Conservation (phyloP, 83 land plant species). For the Picea abies region DNA sequence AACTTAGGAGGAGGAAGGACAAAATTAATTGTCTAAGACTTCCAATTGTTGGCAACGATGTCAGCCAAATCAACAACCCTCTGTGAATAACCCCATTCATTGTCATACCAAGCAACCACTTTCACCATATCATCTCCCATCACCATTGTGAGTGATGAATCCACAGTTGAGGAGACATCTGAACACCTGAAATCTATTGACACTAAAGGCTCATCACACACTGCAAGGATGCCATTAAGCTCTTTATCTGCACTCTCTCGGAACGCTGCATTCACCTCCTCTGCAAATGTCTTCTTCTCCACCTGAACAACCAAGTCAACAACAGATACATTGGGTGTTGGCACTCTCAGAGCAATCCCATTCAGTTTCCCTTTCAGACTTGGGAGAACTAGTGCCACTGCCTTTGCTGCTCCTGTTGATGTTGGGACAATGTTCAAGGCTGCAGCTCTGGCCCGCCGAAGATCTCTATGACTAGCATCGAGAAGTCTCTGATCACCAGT, state of each 20-base stretch:
- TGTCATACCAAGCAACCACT: slow-evolving; percentile 99
- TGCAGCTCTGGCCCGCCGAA: slow-evolving; percentile 94
- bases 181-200: slow-evolving; percentile 99
- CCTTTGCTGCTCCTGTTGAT: slow-evolving; percentile 99
- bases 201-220: slow-evolving; percentile 98
- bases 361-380: slow-evolving; percentile 95
- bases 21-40: too few species aligned
- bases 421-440: slow-evolving; percentile 99
- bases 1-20: too few species aligned
- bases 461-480: slow-evolving; percentile 98
- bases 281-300: slow-evolving; percentile 97
- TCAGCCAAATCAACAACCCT: slow-evolving; percentile 97
- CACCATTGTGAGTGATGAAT: slow-evolving; percentile 97
- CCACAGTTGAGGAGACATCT: slow-evolving; percentile 97
- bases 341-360: slow-evolving; percentile 98
- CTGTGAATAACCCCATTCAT: slow-evolving; percentile 99
- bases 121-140: slow-evolving; percentile 99
- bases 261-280: slow-evolving; percentile 99
- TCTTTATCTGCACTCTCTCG: slow-evolving; percentile 80
- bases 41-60: slow-evolving; percentile 95
- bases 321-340: slow-evolving; percentile 97
- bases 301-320: slow-evolving; percentile 99
- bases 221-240: slow-evolving; percentile 91
- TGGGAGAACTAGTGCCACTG: slow-evolving; percentile 95
- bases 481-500: slow-evolving; percentile 99